Evolutionary conservation across 441 rosid genomes (phyloP), one percentile per base, ranked within the genome.

Genomic region (Biscutella laevigata): DNA sequence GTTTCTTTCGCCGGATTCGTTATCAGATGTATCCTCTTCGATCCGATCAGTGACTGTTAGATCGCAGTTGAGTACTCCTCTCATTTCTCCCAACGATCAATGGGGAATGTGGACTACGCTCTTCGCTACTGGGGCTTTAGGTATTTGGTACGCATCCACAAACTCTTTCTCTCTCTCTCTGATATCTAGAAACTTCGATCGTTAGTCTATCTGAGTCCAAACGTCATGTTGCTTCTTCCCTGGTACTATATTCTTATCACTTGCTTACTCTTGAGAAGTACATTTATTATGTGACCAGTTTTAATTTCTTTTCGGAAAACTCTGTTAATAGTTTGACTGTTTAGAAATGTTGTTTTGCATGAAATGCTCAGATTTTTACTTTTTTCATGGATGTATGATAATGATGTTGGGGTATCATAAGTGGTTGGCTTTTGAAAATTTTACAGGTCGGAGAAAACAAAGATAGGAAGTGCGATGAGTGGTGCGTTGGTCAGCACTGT

Each of bases 41-140:
- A 40, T 34, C 67, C 73, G 81, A 56, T 56, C 70, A 32, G 70
- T 81, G 4, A 28, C 69, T 3, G 84, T 66, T 45, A 52, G 83
- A 68, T 87, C 92, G 58, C 74, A 63, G 44, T 43, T 84, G 67
- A 77, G 7, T 46, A 52, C 63, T 41, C 92, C 97, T 39, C 77
- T 90, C 54, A 74, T 86, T 53, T 75, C 89, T 53, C 76, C 91
- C 3, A 56, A 71, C 47, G 97, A 90, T 49, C 75, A 67, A 43
- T 90, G 95, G 97, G 92, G 86, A 46, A 86, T 70, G 25, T 90
- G 94, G 95, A 84, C 94, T 33, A 75, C 80, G 15, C 88, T 90
- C 58, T 86, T 84, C 73, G 80, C 86, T 41, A 72, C 80, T 17
- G 86, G 94, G 17, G 91, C 94, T 65, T 74, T 86, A 14, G 95